phyloP scores from a whole-genome alignment of 768 basidiomycete species.

The Leccinum sublutescens region DNA sequence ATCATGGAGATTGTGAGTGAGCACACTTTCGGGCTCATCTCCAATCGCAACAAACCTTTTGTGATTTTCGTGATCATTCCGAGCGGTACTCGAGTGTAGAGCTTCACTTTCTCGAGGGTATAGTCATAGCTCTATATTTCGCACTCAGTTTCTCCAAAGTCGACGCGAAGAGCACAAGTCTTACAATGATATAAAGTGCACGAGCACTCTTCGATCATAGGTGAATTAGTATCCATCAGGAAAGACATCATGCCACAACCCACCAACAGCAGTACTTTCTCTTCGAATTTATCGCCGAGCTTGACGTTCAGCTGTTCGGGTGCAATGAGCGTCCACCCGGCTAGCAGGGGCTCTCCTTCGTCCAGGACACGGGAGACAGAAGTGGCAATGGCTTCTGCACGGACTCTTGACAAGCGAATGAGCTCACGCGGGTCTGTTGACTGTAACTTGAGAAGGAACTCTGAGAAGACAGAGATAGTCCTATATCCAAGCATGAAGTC shows the following conservation, averaged over 20 bases:
- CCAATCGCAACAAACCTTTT: slow-evolving; percentile 54
- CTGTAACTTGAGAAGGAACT: slow-evolving; percentile 85
- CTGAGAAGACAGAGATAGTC: slow-evolving; percentile 84
- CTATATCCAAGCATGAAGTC: slow-evolving; percentile 90
- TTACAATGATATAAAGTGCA: slow-evolving; percentile 78
- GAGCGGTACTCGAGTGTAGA: slow-evolving; percentile 87
- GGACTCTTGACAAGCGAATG: slow-evolving; percentile 82
- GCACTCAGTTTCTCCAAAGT: slow-evolving; percentile 1
- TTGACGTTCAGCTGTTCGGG: slow-evolving; percentile 75
- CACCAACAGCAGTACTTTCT: slow-evolving; percentile 89
- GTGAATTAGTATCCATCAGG: slow-evolving; percentile 2
- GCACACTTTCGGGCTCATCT: not conserved
- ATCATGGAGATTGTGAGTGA: not conserved
- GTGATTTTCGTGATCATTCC: slow-evolving; percentile 72
- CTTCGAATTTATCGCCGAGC: slow-evolving; percentile 82
- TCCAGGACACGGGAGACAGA: slow-evolving; percentile 72
- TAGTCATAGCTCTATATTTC: slow-evolving; percentile 82
- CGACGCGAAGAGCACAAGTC: slow-evolving; percentile 25
- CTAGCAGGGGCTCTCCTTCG: slow-evolving; percentile 74
- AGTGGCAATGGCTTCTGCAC: slow-evolving; percentile 90
- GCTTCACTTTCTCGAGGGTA: slow-evolving; percentile 85
- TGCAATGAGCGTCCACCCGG: slow-evolving; percentile 91
- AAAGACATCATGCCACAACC: slow-evolving; percentile 29
- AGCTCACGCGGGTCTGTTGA: slow-evolving; percentile 92
- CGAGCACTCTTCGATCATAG: slow-evolving; percentile 28